Conservation (phyloP, 768 basidiomycete species). For the Boletus bicolor region DNA sequence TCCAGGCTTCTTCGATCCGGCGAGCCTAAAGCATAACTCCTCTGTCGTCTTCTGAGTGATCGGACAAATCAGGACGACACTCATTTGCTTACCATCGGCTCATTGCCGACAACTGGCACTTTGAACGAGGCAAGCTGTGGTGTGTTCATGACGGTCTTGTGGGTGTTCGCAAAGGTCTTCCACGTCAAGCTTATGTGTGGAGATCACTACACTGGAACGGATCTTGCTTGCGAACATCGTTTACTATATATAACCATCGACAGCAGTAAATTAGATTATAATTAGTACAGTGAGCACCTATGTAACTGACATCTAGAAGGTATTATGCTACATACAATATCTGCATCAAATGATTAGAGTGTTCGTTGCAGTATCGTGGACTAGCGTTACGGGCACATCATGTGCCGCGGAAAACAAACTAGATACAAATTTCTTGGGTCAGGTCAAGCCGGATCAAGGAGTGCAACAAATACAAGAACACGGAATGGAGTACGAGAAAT, state of each 20-base stretch:
- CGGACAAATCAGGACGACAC: not conserved
- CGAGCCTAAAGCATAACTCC: constrained; percentile 74
- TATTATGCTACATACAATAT: not conserved
- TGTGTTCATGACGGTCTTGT: constrained; percentile 55
- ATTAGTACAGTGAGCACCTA: not conserved
- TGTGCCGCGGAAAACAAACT: not conserved
- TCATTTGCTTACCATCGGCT: constrained; percentile 71
- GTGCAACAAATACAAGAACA: not conserved
- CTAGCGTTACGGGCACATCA: not conserved
- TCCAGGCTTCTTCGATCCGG: constrained; percentile 71
- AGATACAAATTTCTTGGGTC: not conserved
- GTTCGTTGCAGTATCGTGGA: not conserved
- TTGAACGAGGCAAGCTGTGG: constrained; percentile 85
- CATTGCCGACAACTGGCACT: constrained; percentile 85
- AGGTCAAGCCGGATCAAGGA: not conserved
- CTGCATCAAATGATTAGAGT: not conserved
- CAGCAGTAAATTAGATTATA: not conserved
- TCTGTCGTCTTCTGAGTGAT: constrained; percentile 39
- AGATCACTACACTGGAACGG: constrained; percentile 5
- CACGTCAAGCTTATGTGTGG: not conserved
- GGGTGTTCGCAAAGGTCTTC: not conserved
- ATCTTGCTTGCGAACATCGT: constrained; percentile 9
- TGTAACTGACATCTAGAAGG: too few species aligned
- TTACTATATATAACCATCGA: not conserved
- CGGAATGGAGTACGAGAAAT: not conserved